Conservation (phyloP, 768 basidiomycete genomes). For the Podaxis sp. region DNA sequence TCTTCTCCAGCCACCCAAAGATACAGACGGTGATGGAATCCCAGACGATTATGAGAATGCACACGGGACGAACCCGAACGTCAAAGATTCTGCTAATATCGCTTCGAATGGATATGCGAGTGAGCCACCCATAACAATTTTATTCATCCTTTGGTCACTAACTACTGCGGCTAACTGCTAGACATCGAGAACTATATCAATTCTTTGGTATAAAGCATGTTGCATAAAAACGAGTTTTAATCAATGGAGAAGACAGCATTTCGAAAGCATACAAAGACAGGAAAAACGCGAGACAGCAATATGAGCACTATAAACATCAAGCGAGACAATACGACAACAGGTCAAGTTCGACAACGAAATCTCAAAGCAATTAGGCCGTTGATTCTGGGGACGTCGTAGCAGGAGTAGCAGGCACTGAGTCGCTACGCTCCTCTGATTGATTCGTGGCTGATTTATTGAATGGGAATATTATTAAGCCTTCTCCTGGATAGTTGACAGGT, state of each 20-base stretch:
- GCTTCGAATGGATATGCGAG: constrained; percentile 36
- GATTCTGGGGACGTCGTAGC: not conserved
- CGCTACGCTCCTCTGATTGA: not conserved
- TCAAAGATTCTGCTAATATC: constrained; percentile 29
- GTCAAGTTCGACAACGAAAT: not conserved
- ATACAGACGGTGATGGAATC: constrained; percentile 33
- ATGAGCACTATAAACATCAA: not conserved
- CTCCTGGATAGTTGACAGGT: constrained; percentile 16
- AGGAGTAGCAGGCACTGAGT: not conserved
- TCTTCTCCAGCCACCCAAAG: constrained; percentile 24
- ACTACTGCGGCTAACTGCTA: constrained; percentile 13
- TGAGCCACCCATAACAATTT: constrained; percentile 19
- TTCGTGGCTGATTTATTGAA: not conserved
- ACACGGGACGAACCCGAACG: constrained; percentile 31
- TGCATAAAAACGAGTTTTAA: not conserved
- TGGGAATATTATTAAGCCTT: constrained; percentile 13
- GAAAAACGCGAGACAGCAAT: constrained; percentile 2
- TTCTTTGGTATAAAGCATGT: constrained; percentile 26
- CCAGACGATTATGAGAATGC: constrained; percentile 33
- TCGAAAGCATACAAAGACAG: not conserved
- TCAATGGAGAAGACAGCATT: constrained; percentile 2
- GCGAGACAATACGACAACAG: not conserved
- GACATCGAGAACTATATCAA: constrained; percentile 39
- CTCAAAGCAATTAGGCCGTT: not conserved
- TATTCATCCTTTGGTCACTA: not conserved